Percentiles rank a stretch among this genome's conserved stretches.
phyloP scores from a whole-genome alignment of 75 land plant genomes.

The Sequoiadendron giganteum region DNA sequence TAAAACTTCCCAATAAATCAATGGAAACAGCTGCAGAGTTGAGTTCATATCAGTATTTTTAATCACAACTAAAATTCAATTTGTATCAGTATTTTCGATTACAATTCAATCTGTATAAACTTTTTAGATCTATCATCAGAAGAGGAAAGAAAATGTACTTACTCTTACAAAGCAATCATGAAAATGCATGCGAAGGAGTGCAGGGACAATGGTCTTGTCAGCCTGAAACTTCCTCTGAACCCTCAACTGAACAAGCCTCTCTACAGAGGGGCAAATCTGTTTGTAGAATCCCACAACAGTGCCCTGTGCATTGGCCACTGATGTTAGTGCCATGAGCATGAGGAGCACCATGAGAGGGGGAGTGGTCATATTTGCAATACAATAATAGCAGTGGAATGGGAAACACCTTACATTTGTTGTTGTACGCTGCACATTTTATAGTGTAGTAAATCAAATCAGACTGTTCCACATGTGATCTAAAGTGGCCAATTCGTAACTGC shows the following conservation, averaged over 20 bases:
- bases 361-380: neutral
- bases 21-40: too few relatives aligned
- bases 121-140: too few relatives aligned
- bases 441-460: neutral
- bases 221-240: conserved; percentile 13
- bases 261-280: conserved; percentile 28
- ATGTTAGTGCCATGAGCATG: neutral
- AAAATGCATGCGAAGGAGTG: conserved; percentile 38
- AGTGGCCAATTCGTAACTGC: neutral
- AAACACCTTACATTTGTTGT: neutral
- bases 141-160: neutral
- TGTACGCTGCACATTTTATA: neutral
- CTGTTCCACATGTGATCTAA: neutral
- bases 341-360: neutral
- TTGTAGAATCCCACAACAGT: conserved; percentile 38
- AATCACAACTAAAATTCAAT: too few relatives aligned
- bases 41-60: too few relatives aligned
- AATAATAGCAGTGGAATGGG: neutral
- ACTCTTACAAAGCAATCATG: conserved; percentile 46
- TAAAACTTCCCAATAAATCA: too few relatives aligned
- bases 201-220: conserved; percentile 35
- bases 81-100: too few relatives aligned
- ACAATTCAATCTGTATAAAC: too few relatives aligned
- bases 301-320: neutral
- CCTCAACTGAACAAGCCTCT: conserved; percentile 14